Percentiles rank a stretch among this genome's conserved stretches.
Evolutionary conservation across 1,139 yeast species (phyloP).

Genomic region (Debaryomyces sp.): DNA sequence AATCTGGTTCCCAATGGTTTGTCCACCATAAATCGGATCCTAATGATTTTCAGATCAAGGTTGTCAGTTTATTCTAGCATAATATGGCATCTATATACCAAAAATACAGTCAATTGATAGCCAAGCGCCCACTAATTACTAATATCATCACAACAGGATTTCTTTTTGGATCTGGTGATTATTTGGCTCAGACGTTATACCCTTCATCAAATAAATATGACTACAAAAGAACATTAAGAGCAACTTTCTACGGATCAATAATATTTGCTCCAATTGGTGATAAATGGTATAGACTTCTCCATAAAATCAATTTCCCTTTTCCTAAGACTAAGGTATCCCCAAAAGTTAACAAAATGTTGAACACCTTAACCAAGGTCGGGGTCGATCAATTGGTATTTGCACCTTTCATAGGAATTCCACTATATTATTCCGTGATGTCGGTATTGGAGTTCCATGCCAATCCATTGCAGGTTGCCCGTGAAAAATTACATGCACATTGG

Average conservation of each 20-base stretch:
- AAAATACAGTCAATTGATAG: slow-evolving; percentile 32
- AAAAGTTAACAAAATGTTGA: background rate
- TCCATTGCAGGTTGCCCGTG: slow-evolving; percentile 30
- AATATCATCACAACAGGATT: slow-evolving; percentile 44
- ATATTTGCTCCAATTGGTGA: slow-evolving; percentile 48
- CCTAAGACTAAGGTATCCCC: slow-evolving; percentile 8
- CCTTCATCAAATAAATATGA: slow-evolving; percentile 29
- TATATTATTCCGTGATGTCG: slow-evolving; percentile 71
- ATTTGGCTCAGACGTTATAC: slow-evolving; percentile 38
- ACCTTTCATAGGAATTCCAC: slow-evolving; percentile 67
- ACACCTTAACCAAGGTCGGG: slow-evolving; percentile 52
- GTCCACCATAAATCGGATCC: background rate
- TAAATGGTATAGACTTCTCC: slow-evolving; percentile 41
- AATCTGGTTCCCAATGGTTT: no score
- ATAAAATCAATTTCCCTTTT: slow-evolving; percentile 20
- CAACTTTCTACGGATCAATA: slow-evolving; percentile 38
- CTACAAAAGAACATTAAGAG: slow-evolving; percentile 33
- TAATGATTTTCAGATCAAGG: background rate
- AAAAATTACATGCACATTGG: slow-evolving; percentile 53
- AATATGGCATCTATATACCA: slow-evolving; percentile 2
- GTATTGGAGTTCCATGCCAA: slow-evolving; percentile 50
- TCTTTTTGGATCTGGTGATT: slow-evolving; percentile 46
- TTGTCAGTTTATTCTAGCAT: background rate
- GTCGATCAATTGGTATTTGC: slow-evolving; percentile 79
- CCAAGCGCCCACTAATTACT: slow-evolving; percentile 37